A percentile compares a stretch with the other conserved stretches of the same genome.
phyloP scores from a whole-genome alignment of 352 stramenopile species.

The Phytopythium aichiense region DNA sequence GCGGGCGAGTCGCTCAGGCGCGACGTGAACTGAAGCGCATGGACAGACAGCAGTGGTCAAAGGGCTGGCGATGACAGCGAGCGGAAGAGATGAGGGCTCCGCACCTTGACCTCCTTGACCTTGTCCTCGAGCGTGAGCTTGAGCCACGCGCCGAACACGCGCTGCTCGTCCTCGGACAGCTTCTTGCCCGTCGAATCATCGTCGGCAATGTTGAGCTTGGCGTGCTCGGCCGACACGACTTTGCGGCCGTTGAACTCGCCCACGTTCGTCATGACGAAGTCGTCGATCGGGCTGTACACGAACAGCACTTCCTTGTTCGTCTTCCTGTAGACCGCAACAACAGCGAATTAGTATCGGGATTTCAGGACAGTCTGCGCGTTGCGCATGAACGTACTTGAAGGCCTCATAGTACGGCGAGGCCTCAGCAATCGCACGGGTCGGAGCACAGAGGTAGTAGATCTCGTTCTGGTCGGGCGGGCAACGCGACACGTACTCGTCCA shows the following conservation, averaged over 20 bases:
- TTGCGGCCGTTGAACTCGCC: conserved; percentile 95
- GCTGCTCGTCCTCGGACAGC: conserved; percentile 86
- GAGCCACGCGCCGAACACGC: conserved; percentile 91
- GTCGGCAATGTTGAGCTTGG: conserved; percentile 91
- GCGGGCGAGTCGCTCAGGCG: conserved; percentile 96
- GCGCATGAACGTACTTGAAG: conserved; percentile 90
- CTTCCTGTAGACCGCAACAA: conserved; percentile 37
- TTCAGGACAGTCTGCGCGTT: not conserved
- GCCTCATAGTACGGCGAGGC: conserved; percentile 98
- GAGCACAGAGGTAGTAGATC: conserved; percentile 99
- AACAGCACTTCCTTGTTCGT: conserved; percentile 96
- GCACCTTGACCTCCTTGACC: conserved; percentile 85
- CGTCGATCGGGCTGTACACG: conserved; percentile 98
- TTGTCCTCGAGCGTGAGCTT: conserved; percentile 89
- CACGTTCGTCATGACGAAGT: conserved; percentile 99
- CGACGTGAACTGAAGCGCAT: conserved; percentile 52
- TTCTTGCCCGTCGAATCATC: conserved; percentile 46
- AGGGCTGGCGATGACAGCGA: not conserved
- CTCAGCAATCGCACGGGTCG: conserved; percentile 92
- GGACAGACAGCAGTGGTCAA: conserved; percentile 5
- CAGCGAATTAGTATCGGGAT: not conserved
- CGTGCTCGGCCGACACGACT: conserved; percentile 95
- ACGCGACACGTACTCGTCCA: conserved; percentile 99
- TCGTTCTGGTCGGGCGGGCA: conserved; percentile 96
- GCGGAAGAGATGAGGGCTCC: not conserved